Evolutionary conservation across 2,329 filamentous ascomycete species (phyloP), one percentile per base, ranked within the genome.

Genomic region (Myriosclerotinia curreyana): DNA sequence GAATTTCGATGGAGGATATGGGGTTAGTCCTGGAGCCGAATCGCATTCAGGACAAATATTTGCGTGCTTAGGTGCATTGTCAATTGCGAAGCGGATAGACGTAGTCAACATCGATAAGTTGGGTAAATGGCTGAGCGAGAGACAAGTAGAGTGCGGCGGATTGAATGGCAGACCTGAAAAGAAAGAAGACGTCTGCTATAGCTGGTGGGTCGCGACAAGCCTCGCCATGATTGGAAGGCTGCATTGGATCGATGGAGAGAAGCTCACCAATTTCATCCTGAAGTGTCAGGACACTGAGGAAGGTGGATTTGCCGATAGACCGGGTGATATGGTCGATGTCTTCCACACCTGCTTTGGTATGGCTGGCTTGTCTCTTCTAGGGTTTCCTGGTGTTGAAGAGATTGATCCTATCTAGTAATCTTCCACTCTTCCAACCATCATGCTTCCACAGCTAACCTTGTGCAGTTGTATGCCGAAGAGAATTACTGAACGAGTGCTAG

Each of bases 161-260:
- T 79, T 99, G 59, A 99, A 99, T 75, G 95, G 95, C 3, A 84
- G 95, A 56, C 95, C 95, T 0, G 95, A 98, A 78, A 99, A 99
- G 80, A 79, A 90, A 67, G 94, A 96, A 75, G 95, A 99, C 75
- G 94, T 96, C 17, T 99, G 95, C 79, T 99, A 99, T 78, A 96
- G 92, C 75, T 99, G 95, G 95, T 99, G 95, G 95, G 95, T 98
- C 52, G 80, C 94, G 73, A 94, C 91, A 74, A 96, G 93, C 75
- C 79, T 99, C 70, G 88, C 90, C 53, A 97, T 98, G 83, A 90
- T 99, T 70, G 87, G 84, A 62, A 87, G 88, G 63, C 83, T 92
- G 61, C 91, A 97, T 75, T 99, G 95, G 95, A 96, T 99, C 74
- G 91, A 99, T 78, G 84, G 87, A 58, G 82, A 87, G 64, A 90